These are phyloP conservation scores for Boletus rubropictus DNA, from an alignment of 768 basidiomycete species.

Conservation along the genomic window DNA sequence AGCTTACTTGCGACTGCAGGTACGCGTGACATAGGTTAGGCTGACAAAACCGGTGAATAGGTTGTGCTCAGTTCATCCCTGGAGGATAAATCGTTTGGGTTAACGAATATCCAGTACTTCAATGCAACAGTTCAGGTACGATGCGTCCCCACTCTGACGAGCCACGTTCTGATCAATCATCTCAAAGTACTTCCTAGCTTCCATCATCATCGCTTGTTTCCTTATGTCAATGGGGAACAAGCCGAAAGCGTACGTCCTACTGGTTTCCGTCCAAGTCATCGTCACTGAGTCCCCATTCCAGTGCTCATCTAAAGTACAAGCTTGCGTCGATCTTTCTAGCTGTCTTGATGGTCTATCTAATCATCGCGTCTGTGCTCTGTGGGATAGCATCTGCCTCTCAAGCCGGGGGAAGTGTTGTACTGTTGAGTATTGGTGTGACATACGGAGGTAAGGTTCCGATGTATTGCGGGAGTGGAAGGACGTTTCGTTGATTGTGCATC, in stretches of 20 bases:
- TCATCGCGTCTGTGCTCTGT: constrained; percentile 78
- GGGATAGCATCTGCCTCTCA: constrained; percentile 65
- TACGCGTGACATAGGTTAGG: not conserved
- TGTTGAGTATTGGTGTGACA: constrained; percentile 81
- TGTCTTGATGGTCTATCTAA: constrained; percentile 75
- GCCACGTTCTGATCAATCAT: constrained; percentile 1
- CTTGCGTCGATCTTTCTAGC: constrained; percentile 68
- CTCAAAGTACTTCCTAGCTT: constrained; percentile 71
- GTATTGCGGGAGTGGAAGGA: not conserved
- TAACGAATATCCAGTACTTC: constrained; percentile 61
- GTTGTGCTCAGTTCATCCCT: constrained; percentile 84
- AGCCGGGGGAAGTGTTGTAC: constrained; percentile 63
- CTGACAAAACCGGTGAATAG: constrained; percentile 33
- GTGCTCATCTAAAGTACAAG: constrained; percentile 63
- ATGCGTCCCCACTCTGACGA: not conserved
- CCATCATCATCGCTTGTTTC: constrained; percentile 83
- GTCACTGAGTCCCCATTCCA: constrained; percentile 6
- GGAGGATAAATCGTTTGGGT: constrained; percentile 63
- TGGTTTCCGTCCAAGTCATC: not conserved
- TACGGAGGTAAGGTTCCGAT: constrained; percentile 60
- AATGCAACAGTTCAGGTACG: constrained; percentile 72
- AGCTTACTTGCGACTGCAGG: not conserved
- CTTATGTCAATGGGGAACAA: constrained; percentile 95
- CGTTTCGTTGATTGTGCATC: not conserved
- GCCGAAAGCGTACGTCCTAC: constrained; percentile 59